Conservation (phyloP, 495 filamentous ascomycete genomes). For the Podospora didyma region DNA sequence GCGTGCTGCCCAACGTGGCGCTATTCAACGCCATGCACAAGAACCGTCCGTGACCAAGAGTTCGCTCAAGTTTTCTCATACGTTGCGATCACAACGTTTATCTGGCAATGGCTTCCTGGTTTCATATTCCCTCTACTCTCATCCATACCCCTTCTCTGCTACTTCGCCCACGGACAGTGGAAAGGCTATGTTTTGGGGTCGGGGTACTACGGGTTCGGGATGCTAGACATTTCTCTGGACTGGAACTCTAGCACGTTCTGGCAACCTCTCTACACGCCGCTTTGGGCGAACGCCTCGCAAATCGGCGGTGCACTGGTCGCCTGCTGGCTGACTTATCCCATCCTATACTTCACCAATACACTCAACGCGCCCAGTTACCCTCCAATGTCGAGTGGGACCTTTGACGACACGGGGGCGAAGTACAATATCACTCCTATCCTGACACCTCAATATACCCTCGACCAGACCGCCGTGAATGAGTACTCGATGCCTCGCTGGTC, state of each 20-base stretch:
- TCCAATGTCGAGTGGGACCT: conserved; percentile 43
- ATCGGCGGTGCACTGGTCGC: conserved; percentile 7
- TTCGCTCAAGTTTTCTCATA: conserved; percentile 18
- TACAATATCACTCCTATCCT: conserved; percentile 46
- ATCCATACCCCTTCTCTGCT: conserved; percentile 21
- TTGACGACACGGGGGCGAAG: conserved; percentile 39
- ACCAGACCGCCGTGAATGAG: conserved; percentile 34
- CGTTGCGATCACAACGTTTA: conserved; percentile 16
- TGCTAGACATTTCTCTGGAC: conserved; percentile 19
- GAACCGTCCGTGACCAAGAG: conserved; percentile 15
- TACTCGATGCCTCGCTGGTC: conserved; percentile 50
- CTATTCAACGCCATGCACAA: conserved; percentile 21
- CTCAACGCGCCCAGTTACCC: conserved; percentile 35
- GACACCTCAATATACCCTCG: conserved; percentile 34
- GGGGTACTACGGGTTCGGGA: conserved; percentile 13
- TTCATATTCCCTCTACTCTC: conserved; percentile 20
- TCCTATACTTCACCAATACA: conserved; percentile 18
- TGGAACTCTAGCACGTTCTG: conserved; percentile 21
- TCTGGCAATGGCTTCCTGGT: conserved; percentile 22
- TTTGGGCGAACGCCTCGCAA: conserved; percentile 16
- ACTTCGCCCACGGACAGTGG: conserved; percentile 17
- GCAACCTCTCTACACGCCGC: conserved; percentile 17
- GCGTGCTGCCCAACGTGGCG: conserved; percentile 18
- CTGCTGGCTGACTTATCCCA: conserved; percentile 15
- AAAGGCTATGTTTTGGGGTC: conserved; percentile 15